phyloP scores from a whole-genome alignment of 176 grass and related monocot species.

The Carex parvula region DNA sequence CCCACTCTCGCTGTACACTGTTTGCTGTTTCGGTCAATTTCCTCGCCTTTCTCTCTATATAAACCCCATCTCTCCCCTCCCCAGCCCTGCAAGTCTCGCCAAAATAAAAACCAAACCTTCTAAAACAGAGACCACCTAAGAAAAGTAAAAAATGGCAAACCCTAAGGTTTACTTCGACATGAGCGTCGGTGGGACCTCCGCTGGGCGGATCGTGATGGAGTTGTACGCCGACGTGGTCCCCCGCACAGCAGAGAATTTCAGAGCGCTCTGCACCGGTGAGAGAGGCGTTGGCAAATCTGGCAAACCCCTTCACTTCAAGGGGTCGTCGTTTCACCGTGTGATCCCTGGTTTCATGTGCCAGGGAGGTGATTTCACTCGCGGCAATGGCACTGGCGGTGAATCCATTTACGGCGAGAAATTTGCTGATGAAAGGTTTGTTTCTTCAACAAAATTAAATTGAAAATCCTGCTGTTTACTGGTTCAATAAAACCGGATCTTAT shows the following conservation, averaged over 20 bases:
- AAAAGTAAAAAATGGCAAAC: conserved; percentile 30
- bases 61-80: background rate
- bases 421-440: conserved; percentile 44
- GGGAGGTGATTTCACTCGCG: conserved; percentile 70
- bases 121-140: background rate
- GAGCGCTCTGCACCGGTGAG: conserved; percentile 74
- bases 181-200: conserved; percentile 31
- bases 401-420: conserved; percentile 84
- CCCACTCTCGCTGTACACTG: background rate
- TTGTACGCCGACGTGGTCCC: conserved; percentile 39
- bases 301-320: conserved; percentile 70
- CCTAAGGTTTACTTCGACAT: conserved; percentile 71
- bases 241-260: conserved; percentile 64
- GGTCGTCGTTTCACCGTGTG: conserved; percentile 55
- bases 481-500: background rate
- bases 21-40: background rate
- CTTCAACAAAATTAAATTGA: background rate
- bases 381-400: conserved; percentile 70
- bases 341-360: conserved; percentile 86
- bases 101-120: background rate
- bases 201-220: conserved; percentile 60
- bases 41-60: conserved; percentile 22
- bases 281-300: conserved; percentile 38
- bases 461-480: background rate
- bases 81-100: background rate